Evolutionary conservation across 306 rosid genomes (phyloP).

Genomic region (Pyrus pyrifolia): DNA sequence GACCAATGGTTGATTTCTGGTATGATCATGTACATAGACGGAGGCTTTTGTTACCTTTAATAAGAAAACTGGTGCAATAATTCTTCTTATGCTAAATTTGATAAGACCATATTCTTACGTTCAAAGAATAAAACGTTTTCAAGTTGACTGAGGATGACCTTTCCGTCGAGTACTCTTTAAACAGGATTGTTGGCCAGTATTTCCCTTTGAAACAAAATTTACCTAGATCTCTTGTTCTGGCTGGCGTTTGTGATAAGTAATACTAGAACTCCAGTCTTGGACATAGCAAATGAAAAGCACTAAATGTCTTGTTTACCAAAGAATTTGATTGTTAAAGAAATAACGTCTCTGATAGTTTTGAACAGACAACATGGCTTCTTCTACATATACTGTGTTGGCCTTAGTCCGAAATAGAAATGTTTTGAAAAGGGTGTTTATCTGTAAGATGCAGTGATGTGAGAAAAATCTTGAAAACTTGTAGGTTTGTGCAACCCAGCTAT

Average conservation of each 20-base stretch:
- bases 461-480: constrained; percentile 9
- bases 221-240: not conserved
- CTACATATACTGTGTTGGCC: not conserved
- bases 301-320: not conserved
- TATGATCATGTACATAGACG: not conserved
- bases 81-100: not conserved
- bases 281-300: not conserved
- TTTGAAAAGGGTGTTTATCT: not conserved
- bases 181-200: not conserved
- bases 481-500: constrained; percentile 30
- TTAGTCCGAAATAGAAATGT: not conserved
- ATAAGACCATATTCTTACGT: not conserved
- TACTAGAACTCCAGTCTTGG: not conserved
- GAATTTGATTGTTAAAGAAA: not conserved
- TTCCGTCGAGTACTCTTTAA: not conserved
- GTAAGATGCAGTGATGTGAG: not conserved
- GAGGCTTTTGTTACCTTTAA: not conserved
- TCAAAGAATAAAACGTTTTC: not conserved
- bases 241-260: not conserved
- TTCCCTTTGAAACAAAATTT: not conserved
- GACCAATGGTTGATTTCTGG: not conserved
- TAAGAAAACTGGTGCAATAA: not conserved
- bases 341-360: not conserved
- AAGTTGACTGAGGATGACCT: not conserved
- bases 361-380: not conserved